These are phyloP conservation scores for Botryotinia narcissicola DNA, from an alignment of 2,329 filamentous ascomycete genomes.

Conservation along the genomic window DNA sequence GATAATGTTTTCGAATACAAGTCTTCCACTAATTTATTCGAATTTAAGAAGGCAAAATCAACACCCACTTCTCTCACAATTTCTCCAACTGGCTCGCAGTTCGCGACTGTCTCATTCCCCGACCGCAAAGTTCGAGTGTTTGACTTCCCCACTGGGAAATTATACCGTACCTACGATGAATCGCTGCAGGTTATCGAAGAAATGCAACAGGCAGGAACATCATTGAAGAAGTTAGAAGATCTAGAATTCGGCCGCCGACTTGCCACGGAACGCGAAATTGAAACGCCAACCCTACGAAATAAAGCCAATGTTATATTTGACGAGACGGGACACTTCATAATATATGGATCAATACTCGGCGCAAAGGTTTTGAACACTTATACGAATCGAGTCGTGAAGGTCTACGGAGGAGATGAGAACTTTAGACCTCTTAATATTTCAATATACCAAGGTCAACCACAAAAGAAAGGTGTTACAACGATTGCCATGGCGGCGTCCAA, in stretches of 20 bases:
- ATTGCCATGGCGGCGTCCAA: slow-evolving; percentile 95
- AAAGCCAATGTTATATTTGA: slow-evolving; percentile 90
- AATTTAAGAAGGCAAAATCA: slow-evolving; percentile 94
- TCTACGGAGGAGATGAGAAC: slow-evolving; percentile 87
- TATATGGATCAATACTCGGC: slow-evolving; percentile 89
- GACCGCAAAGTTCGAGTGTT: slow-evolving; percentile 93
- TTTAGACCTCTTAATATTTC: slow-evolving; percentile 80
- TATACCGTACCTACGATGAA: slow-evolving; percentile 92
- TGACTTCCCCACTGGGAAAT: slow-evolving; percentile 83
- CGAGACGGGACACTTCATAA: slow-evolving; percentile 90
- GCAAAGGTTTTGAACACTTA: slow-evolving; percentile 95
- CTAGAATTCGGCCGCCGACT: slow-evolving; percentile 89
- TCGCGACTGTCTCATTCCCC: slow-evolving; percentile 86
- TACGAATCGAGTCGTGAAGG: slow-evolving; percentile 86
- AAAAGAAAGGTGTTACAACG: slow-evolving; percentile 89
- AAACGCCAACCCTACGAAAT: slow-evolving; percentile 62
- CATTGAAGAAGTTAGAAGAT: slow-evolving; percentile 76
- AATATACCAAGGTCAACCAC: slow-evolving; percentile 91
- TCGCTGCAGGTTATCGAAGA: slow-evolving; percentile 84
- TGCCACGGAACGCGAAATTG: slow-evolving; percentile 82
- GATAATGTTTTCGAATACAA: slow-evolving; percentile 91
- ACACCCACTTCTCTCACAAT: slow-evolving; percentile 78
- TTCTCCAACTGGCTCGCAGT: slow-evolving; percentile 81
- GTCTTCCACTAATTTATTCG: slow-evolving; percentile 89
- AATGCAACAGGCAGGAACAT: slow-evolving; percentile 93